These are phyloP conservation scores for Sporothrix euskadiensis DNA, from an alignment of 2,329 filamentous ascomycete genomes.

Conservation along the genomic window DNA sequence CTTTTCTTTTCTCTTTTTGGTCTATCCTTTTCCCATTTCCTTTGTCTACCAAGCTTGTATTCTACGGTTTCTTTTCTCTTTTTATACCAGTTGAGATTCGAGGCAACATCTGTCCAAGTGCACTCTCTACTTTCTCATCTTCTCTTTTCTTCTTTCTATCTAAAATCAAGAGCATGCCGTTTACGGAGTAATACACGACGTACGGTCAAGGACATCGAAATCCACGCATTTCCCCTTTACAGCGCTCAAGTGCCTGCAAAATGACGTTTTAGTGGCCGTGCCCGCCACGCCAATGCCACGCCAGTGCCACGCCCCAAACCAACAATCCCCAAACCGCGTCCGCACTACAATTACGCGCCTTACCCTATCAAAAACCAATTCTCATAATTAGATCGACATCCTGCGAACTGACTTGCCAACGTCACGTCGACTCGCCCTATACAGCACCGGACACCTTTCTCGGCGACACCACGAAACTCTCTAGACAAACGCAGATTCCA, in stretches of 20 bases:
- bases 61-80: neutral
- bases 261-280: slow-evolving; percentile 15
- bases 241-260: slow-evolving; percentile 7
- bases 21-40: neutral
- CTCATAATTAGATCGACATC: neutral
- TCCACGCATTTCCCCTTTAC: neutral
- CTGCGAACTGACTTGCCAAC: neutral
- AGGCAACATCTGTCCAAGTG: neutral
- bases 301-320: neutral
- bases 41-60: neutral
- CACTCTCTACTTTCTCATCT: neutral
- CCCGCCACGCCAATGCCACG: neutral
- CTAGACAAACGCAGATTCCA: too few relatives aligned
- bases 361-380: slow-evolving; percentile 1
- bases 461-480: neutral
- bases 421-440: neutral
- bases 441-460: neutral
- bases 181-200: neutral
- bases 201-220: neutral
- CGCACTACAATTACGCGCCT: neutral
- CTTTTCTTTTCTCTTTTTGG: neutral
- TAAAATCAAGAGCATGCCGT: neutral
- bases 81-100: neutral
- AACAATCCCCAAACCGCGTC: slow-evolving; percentile 2
- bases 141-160: neutral